A percentile compares a stretch with the other conserved stretches of the same genome.
phyloP scores from a whole-genome alignment of 345 rosid genomes.

The Anacardium occidentale region DNA sequence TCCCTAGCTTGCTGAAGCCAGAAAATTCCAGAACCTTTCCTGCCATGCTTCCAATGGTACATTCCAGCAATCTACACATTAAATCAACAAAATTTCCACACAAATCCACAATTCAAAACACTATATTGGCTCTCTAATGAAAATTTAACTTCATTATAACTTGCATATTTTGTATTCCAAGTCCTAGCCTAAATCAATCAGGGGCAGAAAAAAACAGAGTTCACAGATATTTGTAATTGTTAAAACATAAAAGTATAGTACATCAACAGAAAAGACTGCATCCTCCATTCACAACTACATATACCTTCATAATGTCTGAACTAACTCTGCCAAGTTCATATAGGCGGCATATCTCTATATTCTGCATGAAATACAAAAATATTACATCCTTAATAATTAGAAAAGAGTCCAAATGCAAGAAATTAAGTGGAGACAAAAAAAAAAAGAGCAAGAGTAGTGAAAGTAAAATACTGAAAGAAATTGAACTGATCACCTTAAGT shows the following conservation, averaged over 20 bases:
- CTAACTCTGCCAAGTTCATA: conserved; percentile 68
- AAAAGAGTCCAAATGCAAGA: conserved; percentile 7
- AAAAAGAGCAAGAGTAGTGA: background rate
- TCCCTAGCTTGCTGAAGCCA: conserved; percentile 96
- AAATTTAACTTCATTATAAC: background rate
- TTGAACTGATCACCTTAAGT: conserved; percentile 57
- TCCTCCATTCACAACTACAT: conserved; percentile 6
- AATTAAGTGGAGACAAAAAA: background rate
- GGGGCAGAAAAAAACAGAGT: background rate
- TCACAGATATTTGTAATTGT: background rate
- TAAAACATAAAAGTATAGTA: background rate
- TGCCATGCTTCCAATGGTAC: conserved; percentile 94
- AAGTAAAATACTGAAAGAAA: conserved; percentile 3
- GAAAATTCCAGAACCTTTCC: conserved; percentile 77
- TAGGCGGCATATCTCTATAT: conserved; percentile 82
- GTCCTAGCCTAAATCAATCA: conserved; percentile 6
- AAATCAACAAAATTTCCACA: background rate
- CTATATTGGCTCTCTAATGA: background rate
- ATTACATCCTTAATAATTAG: conserved; percentile 17
- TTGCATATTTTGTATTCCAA: background rate
- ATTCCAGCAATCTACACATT: conserved; percentile 74
- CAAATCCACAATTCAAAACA: background rate
- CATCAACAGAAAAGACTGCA: background rate
- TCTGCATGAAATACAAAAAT: conserved; percentile 44
- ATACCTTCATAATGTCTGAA: conserved; percentile 84